Conservation (phyloP, 768 basidiomycete species). For the Mycena latifolia region DNA sequence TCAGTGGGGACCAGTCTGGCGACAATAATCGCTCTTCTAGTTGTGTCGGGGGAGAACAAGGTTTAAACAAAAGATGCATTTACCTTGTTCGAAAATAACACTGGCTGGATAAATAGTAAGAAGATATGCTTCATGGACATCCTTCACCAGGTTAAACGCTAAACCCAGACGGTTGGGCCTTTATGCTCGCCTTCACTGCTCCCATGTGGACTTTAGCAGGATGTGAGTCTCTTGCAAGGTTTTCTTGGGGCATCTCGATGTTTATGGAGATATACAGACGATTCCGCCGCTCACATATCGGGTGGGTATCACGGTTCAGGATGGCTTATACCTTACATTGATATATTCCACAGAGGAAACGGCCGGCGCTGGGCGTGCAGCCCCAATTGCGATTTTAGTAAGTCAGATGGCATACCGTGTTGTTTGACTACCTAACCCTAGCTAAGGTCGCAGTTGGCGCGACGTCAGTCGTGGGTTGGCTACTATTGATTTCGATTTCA, state of each 20-base stretch:
- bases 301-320: conserved; percentile 5
- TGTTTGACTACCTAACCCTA: neutral
- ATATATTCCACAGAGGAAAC: conserved; percentile 62
- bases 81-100: conserved; percentile 77
- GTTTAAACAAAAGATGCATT: conserved; percentile 80
- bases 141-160: conserved; percentile 15
- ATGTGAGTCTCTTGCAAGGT: conserved; percentile 56
- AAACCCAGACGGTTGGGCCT: conserved; percentile 78
- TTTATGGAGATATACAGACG: conserved; percentile 61
- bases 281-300: conserved; percentile 82
- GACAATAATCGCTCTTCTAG: conserved; percentile 70
- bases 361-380: conserved; percentile 70
- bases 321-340: neutral
- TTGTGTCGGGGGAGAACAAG: conserved; percentile 64
- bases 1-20: conserved; percentile 75
- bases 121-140: neutral
- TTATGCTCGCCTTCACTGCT: conserved; percentile 77
- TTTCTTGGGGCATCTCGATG: neutral
- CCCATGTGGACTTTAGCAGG: conserved; percentile 88
- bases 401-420: neutral
- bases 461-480: conserved; percentile 74
- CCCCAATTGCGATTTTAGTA: conserved; percentile 75
- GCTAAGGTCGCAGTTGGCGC: conserved; percentile 61
- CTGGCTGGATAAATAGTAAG: conserved; percentile 74
- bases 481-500: conserved; percentile 73